Conservation (phyloP, 768 basidiomycete genomes). For the Sutorius australiensis region DNA sequence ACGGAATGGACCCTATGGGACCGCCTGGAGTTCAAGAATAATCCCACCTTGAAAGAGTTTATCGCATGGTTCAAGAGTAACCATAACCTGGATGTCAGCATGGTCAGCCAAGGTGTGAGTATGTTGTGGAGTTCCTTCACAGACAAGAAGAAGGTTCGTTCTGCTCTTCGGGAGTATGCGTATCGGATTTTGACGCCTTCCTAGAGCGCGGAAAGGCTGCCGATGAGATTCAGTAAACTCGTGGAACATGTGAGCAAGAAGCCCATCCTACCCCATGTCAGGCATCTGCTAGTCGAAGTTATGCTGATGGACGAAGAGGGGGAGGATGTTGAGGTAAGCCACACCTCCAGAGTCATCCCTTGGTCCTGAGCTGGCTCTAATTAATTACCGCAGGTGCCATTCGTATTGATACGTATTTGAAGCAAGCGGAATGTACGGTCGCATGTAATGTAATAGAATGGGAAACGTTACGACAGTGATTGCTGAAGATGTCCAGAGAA, state of each 20-base stretch:
- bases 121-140: constrained; percentile 98
- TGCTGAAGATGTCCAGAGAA: background rate
- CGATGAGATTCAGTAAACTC: constrained; percentile 86
- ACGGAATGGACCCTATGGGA: constrained; percentile 99
- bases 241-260: constrained; percentile 96
- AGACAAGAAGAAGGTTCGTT: constrained; percentile 81
- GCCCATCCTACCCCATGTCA: constrained; percentile 77
- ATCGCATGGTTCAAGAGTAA: constrained; percentile 77
- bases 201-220: constrained; percentile 82
- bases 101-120: constrained; percentile 97
- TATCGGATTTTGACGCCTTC: constrained; percentile 6
- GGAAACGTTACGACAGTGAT: background rate
- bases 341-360: background rate
- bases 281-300: constrained; percentile 86
- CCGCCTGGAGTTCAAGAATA: constrained; percentile 86
- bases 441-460: constrained; percentile 12
- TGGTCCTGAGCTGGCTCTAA: background rate
- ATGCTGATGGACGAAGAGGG: constrained; percentile 91
- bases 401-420: constrained; percentile 71
- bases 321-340: constrained; percentile 87
- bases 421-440: background rate
- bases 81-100: constrained; percentile 83
- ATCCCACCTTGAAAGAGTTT: constrained; percentile 86
- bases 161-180: background rate
- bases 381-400: constrained; percentile 61